Conservation (phyloP, 805 yeast genomes). For the Yarrowia sp. region DNA sequence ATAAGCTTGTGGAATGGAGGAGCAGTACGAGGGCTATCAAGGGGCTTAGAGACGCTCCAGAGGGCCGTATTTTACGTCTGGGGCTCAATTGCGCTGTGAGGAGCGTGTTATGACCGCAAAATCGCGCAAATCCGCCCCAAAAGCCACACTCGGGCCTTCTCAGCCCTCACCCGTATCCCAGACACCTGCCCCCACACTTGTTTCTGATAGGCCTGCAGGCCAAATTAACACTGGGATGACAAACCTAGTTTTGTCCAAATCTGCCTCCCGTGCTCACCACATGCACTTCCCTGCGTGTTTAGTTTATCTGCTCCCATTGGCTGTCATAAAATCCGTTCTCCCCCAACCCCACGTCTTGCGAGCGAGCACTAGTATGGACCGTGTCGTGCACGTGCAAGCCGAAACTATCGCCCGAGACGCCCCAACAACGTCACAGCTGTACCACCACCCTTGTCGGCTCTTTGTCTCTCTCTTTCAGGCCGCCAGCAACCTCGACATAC, state of each 20-base stretch:
- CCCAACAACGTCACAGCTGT: too few relatives aligned
- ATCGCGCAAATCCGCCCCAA: too few relatives aligned
- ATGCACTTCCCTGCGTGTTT: conserved; percentile 24
- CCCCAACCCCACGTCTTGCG: conserved; percentile 2
- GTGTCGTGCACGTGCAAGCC: conserved; percentile 12
- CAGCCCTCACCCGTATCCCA: neutral
- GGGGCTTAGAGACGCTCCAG: too few relatives aligned
- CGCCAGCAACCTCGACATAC: too few relatives aligned
- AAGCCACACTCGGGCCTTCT: too few relatives aligned
- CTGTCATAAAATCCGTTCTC: neutral
- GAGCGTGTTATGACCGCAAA: too few relatives aligned
- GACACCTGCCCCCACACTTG: conserved; percentile 3
- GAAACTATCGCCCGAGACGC: too few relatives aligned
- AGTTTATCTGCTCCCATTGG: conserved; percentile 9
- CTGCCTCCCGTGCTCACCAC: conserved; percentile 18
- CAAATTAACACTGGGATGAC: neutral
- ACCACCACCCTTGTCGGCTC: too few relatives aligned
- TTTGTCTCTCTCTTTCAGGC: too few relatives aligned
- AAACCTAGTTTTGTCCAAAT: neutral
- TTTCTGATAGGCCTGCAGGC: conserved; percentile 15
- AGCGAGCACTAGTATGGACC: neutral
- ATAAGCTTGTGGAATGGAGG: conserved; percentile 11
- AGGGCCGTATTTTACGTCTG: too few relatives aligned
- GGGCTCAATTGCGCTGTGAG: too few relatives aligned
- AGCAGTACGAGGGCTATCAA: too few relatives aligned